Base-by-base conservation (phyloP, 2,329 filamentous ascomycete species). In the Immersiporthe knoxdaviesiana region DNA sequence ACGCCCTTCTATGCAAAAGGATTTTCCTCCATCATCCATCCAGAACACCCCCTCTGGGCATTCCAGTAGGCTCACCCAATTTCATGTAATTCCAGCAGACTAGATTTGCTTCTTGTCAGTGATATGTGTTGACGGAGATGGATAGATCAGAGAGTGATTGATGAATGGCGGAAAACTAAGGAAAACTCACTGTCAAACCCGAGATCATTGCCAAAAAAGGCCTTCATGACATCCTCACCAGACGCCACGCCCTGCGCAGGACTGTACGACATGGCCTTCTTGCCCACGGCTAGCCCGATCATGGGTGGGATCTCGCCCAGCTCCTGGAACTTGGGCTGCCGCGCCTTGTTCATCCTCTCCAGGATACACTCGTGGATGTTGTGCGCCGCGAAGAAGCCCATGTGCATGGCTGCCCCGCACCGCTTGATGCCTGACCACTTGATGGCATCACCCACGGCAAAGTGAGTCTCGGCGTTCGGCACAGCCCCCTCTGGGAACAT, bases 391-490 rank as follows among this genome's bases (percentile, higher is more conserved):
- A 85, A 83, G 74, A 89, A 87, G 50, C 91, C 92, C 83, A 90
- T 89, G 75, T 91, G 87, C 85, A 94, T 92, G 44, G 92, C 92
- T 21, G 84, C 87, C 32, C 92, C 92, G 74, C 90, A 92, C 59
- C 92, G 90, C 82, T 93, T 94, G 81, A 95, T 93, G 58, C 91
- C 92, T 0, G 90, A 86, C 92, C 92, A 94, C 62, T 83, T 81
- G 41, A 85, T 86, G 21, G 92, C 81, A 76, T 95, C 92, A 21
- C 92, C 92, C 32, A 88, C 83, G 16, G 89, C 91, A 74, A 90
- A 91, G 77, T 94, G 92, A 37, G 79, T 78, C 0, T 81, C 79
- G 16, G 86, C 79, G 72, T 92, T 90, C 5, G 88, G 83, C 0
- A 87, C 81, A 30, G 8, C 32, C 0, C 79, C 80, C 1, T 79